Evolutionary conservation across 352 stramenopile genomes (phyloP), one percentile per base, ranked within the genome.

Genomic region (Pythium pyrilobum): DNA sequence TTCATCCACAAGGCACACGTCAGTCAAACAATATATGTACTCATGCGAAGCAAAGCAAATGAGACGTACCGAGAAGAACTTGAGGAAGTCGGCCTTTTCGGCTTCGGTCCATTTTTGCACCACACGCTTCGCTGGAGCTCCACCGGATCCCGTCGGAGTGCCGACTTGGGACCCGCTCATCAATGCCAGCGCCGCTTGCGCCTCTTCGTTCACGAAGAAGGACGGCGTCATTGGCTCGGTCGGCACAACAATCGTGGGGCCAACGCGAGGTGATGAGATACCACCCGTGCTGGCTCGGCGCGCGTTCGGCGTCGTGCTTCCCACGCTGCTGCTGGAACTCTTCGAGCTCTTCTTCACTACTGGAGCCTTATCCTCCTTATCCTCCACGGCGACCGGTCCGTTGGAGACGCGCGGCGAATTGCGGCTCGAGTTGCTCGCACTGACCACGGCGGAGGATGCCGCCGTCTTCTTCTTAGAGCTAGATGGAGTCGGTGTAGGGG

Each of bases 101-200:
- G 66, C 67, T 50, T 94, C 81, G 0, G 87, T 96, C 87, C 87
- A 96, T 52, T 96, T 96, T 43, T 96, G 86, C 38, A 95, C 85
- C 36, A 92, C 80, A 32, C 83, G 82, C 43, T 93, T 95, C 1
- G 70, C 56, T 20, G 74, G 78, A 29, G 59, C 55, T 4, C 52
- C 48, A 40, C 44, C 60, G 11, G 50, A 51, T 25, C 49, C 53
- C 2, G 61, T 69, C 3, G 61, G 61, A 5, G 61, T 69, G 1
- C 49, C 53, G 13, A 59, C 42, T 2, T 18, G 16, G n/a, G 58
- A 41, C 43, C 56, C 56, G 34, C 36, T 36, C 15, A 66, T 27
- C 0, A 66, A 45, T 0, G 58, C 58, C 29, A 62, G 43, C n/a
- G 59, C 59, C 13, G 59, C 52, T 34, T 66, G 58, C 2, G 58